Percentiles rank a stretch among this genome's conserved stretches.
These are phyloP conservation scores for Geranomyces michiganensis DNA, from an alignment of 192 early-diverging fungal genomes.

Conservation along the genomic window DNA sequence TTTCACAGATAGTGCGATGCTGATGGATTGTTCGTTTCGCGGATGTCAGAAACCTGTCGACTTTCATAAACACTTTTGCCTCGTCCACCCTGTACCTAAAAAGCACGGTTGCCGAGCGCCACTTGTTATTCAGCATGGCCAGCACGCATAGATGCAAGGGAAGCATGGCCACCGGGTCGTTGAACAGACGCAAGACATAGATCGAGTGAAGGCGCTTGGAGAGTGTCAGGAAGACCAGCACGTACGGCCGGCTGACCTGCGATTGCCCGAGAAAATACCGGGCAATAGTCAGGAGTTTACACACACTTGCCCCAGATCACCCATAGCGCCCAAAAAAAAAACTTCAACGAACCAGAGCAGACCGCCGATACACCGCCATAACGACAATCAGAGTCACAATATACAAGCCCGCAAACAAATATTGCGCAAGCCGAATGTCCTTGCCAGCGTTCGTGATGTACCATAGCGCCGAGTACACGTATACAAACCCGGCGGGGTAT, in stretches of 20 bases:
- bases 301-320: too few species aligned
- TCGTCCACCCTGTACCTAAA: conserved; percentile 60
- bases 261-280: not conserved
- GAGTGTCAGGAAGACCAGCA: conserved; percentile 65
- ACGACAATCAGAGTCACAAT: conserved; percentile 68
- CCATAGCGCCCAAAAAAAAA: too few species aligned
- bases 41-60: too few species aligned
- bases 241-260: conserved; percentile 41
- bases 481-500: conserved; percentile 93
- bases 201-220: conserved; percentile 94
- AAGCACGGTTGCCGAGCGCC: conserved; percentile 55
- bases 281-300: too few species aligned
- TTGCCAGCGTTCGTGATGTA: conserved; percentile 69
- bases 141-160: conserved; percentile 70
- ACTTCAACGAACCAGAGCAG: conserved; percentile 38
- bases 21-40: conserved; percentile 31
- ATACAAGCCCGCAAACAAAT: conserved; percentile 80
- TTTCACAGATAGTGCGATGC: conserved; percentile 84
- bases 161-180: conserved; percentile 91
- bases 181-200: conserved; percentile 88
- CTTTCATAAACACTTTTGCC: too few species aligned
- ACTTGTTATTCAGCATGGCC: conserved; percentile 60
- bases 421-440: conserved; percentile 76
- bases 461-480: conserved; percentile 76
- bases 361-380: conserved; percentile 66